Conservation (phyloP, 306 rosid genomes). For the Medicago lupulina region DNA sequence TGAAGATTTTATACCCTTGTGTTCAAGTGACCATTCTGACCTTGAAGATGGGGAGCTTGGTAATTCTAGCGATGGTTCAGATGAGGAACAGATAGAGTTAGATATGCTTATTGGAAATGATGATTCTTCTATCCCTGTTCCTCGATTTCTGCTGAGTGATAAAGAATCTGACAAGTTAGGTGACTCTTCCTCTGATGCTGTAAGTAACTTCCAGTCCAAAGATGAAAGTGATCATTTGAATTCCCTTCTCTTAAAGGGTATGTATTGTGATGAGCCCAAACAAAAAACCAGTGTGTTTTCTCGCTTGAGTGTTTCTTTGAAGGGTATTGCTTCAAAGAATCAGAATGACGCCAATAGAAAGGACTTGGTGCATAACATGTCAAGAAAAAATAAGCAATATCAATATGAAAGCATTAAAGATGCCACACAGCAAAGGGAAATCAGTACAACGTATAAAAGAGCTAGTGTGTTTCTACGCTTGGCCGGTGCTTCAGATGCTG, state of each 20-base stretch:
- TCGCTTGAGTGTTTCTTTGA: constrained; percentile 43
- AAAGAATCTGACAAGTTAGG: constrained; percentile 17
- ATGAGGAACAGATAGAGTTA: constrained; percentile 17
- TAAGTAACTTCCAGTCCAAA: constrained; percentile 10
- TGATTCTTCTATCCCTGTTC: constrained; percentile 29
- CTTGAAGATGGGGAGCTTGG: constrained; percentile 32
- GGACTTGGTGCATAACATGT: not conserved
- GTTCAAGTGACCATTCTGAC: constrained; percentile 45
- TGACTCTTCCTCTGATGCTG: constrained; percentile 11
- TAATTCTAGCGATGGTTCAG: constrained; percentile 9
- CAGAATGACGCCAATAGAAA: constrained; percentile 10
- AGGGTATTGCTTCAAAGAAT: constrained; percentile 20
- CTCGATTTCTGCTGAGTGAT: constrained; percentile 26
- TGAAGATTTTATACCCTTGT: constrained; percentile 53
- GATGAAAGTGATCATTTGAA: constrained; percentile 15
- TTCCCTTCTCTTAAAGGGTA: constrained; percentile 9
- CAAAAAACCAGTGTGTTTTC: constrained; percentile 50
- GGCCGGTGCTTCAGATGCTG: not conserved
- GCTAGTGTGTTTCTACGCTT: constrained; percentile 36
- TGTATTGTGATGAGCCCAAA: constrained; percentile 40
- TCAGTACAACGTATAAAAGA: constrained; percentile 14
- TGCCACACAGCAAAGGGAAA: constrained; percentile 19
- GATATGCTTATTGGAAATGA: constrained; percentile 12
- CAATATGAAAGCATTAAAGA: not conserved
- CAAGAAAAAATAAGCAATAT: not conserved